Conservation (phyloP, 768 basidiomycete genomes). For the Fomitopsis pulvina region DNA sequence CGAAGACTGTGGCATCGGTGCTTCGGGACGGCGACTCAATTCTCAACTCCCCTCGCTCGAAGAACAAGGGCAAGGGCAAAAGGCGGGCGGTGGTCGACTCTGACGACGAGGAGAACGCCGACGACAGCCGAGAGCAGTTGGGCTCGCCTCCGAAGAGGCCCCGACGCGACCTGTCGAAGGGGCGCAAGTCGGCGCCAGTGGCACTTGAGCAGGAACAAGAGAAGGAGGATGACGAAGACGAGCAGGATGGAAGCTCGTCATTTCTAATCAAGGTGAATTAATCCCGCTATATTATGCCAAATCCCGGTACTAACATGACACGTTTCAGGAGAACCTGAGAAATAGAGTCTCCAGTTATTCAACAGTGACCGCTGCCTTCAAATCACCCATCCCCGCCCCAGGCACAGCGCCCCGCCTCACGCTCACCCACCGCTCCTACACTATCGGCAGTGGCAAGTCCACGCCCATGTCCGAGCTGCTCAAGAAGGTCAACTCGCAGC, state of each 20-base stretch:
- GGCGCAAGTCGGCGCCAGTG: not conserved
- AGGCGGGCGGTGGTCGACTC: slow-evolving; percentile 15
- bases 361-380: not conserved
- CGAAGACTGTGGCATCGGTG: not conserved
- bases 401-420: slow-evolving; percentile 7
- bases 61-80: slow-evolving; percentile 13
- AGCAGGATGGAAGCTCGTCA: not conserved
- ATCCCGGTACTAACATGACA: not conserved
- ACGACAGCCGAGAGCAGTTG: slow-evolving; percentile 1
- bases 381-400: slow-evolving; percentile 5
- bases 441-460: slow-evolving; percentile 39
- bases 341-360: not conserved
- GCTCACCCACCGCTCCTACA: slow-evolving; percentile 24
- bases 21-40: not conserved
- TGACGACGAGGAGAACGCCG: slow-evolving; percentile 15
- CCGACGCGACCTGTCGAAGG: slow-evolving; percentile 1
- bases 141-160: slow-evolving; percentile 11
- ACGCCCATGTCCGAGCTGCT: slow-evolving; percentile 75
- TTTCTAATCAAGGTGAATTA: slow-evolving; percentile 1
- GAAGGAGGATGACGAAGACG: slow-evolving; percentile 4
- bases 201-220: slow-evolving; percentile 3
- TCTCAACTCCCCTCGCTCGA: not conserved
- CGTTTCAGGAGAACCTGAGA: slow-evolving; percentile 2
- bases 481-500: slow-evolving; percentile 59
- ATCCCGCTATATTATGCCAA: not conserved